These are phyloP conservation scores for Microthyrium microscopicum DNA, from an alignment of 2,329 filamentous ascomycete species.

Conservation along the genomic window DNA sequence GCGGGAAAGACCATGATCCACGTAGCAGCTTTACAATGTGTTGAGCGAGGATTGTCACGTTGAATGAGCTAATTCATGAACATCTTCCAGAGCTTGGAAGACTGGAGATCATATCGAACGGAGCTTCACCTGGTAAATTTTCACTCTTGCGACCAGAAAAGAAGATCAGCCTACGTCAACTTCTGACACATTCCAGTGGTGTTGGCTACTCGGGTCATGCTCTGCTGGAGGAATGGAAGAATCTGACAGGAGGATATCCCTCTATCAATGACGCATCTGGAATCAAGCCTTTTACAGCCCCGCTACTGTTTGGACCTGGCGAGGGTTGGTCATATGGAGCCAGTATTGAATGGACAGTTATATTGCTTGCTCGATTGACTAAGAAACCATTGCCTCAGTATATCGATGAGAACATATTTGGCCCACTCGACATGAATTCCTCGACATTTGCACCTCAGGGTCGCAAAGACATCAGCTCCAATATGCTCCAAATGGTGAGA, in stretches of 20 bases:
- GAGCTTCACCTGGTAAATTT: no score
- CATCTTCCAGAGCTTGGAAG: no score
- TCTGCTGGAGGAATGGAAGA: conserved; percentile 1
- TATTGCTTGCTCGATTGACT: conserved; percentile 7
- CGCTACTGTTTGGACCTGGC: conserved; percentile 9
- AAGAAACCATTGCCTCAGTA: conserved; percentile 6
- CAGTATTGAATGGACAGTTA: conserved; percentile 9
- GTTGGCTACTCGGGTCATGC: conserved; percentile 8
- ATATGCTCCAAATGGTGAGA: background rate
- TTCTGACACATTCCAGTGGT: conserved; percentile 16
- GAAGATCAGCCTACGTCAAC: conserved; percentile 12
- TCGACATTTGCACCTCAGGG: conserved; percentile 7
- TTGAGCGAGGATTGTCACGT: no score
- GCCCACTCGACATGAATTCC: conserved; percentile 6
- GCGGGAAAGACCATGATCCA: no score
- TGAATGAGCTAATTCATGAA: no score
- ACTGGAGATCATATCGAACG: no score
- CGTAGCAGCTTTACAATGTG: no score
- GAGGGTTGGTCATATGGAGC: conserved; percentile 7
- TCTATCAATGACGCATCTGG: conserved; percentile 1
- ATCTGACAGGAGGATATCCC: conserved; percentile 1
- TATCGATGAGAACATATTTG: conserved; percentile 8
- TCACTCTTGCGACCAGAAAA: conserved; percentile 8
- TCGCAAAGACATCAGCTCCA: conserved; percentile 3
- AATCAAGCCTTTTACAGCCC: background rate